Evolutionary conservation across 176 grass and related monocot species (phyloP).

Genomic region (Microstegium vimineum): DNA sequence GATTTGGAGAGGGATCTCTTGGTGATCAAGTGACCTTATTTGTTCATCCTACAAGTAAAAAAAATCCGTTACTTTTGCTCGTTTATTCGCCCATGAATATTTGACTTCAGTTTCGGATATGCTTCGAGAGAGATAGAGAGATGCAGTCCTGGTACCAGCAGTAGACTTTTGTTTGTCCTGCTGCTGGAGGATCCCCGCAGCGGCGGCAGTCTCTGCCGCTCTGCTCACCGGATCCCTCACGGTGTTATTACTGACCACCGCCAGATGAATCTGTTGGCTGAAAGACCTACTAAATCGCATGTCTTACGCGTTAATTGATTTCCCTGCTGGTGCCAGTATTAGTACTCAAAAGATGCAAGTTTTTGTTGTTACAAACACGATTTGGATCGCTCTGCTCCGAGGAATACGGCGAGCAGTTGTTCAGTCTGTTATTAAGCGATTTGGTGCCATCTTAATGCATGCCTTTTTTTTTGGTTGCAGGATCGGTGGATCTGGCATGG

Average conservation of each 20-base stretch:
- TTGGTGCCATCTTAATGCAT: not conserved
- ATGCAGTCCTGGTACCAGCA: conserved; percentile 1
- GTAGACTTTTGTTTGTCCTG: conserved; percentile 2
- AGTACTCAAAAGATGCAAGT: not conserved
- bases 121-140: not conserved
- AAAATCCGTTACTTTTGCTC: not conserved
- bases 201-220: not conserved
- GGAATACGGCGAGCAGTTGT: not conserved
- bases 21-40: not conserved
- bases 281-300: not conserved
- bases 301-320: not conserved
- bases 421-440: not conserved
- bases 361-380: not conserved
- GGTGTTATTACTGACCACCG: not conserved
- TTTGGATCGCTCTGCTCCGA: not conserved
- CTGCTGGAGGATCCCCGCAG: conserved; percentile 7
- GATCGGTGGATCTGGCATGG: conserved; percentile 99
- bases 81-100: not conserved
- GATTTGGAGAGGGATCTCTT: not conserved
- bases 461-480: conserved; percentile 30
- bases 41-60: not conserved
- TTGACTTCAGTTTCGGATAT: not conserved
- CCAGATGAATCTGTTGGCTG: not conserved
- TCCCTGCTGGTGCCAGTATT: not conserved
- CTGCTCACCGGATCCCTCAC: conserved; percentile 10